Evolutionary conservation across 2,329 filamentous ascomycete genomes (phyloP).

Genomic region (Fusarium goolgardi): DNA sequence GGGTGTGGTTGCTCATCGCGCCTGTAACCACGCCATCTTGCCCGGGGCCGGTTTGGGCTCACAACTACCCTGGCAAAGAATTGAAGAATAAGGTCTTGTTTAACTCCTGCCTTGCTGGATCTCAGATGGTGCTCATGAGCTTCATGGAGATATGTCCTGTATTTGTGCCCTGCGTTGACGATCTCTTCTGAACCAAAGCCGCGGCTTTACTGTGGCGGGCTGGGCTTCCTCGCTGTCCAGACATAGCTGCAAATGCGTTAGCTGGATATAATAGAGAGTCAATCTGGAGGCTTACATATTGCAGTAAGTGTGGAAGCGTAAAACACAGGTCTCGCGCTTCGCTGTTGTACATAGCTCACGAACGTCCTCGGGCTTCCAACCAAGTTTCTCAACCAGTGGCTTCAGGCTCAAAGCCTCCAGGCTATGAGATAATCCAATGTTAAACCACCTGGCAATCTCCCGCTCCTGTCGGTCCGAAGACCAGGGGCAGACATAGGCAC

Average conservation of each 20-base stretch:
- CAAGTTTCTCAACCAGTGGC: constrained; percentile 69
- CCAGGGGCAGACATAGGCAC: constrained; percentile 81
- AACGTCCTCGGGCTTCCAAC: constrained; percentile 69
- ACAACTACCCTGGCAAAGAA: constrained; percentile 8
- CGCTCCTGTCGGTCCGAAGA: constrained; percentile 71
- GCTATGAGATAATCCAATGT: constrained; percentile 78
- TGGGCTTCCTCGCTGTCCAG: constrained; percentile 47
- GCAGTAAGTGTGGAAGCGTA: constrained; percentile 78
- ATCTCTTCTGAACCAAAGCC: constrained; percentile 6
- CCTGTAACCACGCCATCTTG: constrained; percentile 16
- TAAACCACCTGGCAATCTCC: constrained; percentile 84
- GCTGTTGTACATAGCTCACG: constrained; percentile 70
- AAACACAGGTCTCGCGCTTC: constrained; percentile 74
- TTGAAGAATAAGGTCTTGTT: constrained; percentile 1
- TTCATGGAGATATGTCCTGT: constrained; percentile 7
- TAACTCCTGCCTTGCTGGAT: constrained; percentile 2
- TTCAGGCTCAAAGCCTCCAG: constrained; percentile 78
- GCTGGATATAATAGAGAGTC: neutral
- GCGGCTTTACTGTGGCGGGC: constrained; percentile 37
- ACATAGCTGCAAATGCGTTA: constrained; percentile 39
- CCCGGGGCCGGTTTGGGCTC: constrained; percentile 4
- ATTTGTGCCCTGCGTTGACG: constrained; percentile 3
- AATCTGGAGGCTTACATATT: constrained; percentile 71
- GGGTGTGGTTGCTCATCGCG: constrained; percentile 22
- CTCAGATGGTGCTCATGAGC: neutral